These are phyloP conservation scores for Penicillium pulvis DNA, from an alignment of 495 filamentous ascomycete species.

Conservation along the genomic window DNA sequence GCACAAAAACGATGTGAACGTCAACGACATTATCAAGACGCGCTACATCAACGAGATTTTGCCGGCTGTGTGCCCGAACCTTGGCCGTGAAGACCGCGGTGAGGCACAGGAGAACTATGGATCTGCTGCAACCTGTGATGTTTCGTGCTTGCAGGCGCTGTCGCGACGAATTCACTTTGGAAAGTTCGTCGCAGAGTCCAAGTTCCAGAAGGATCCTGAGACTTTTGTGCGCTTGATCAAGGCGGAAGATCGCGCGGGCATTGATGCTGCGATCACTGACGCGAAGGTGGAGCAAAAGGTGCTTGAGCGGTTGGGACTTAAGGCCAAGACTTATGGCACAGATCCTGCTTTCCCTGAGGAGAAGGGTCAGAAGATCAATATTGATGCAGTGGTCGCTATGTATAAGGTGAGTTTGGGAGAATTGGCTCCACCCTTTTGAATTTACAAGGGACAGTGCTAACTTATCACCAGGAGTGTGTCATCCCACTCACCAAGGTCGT, in stretches of 20 bases:
- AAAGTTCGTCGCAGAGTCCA: slow-evolving; percentile 98
- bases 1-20: slow-evolving; percentile 89
- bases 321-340: slow-evolving; percentile 93
- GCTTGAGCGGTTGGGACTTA: slow-evolving; percentile 80
- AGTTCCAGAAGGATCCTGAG: slow-evolving; percentile 85
- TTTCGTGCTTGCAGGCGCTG: slow-evolving; percentile 85
- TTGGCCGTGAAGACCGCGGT: slow-evolving; percentile 73
- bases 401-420: slow-evolving; percentile 64
- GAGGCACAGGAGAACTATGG: slow-evolving; percentile 95
- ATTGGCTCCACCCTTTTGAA: neutral
- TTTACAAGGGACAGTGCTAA: slow-evolving; percentile 7
- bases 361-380: slow-evolving; percentile 75
- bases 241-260: slow-evolving; percentile 72
- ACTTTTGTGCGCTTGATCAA: slow-evolving; percentile 78
- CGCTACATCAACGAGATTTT: slow-evolving; percentile 83
- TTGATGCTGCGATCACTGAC: slow-evolving; percentile 91
- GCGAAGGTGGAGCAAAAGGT: slow-evolving; percentile 88
- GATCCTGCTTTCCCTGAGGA: slow-evolving; percentile 72
- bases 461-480: slow-evolving; percentile 70
- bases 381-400: slow-evolving; percentile 90
- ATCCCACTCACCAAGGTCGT: slow-evolving; percentile 97
- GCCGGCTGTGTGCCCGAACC: slow-evolving; percentile 74
- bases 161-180: slow-evolving; percentile 95
- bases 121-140: slow-evolving; percentile 87
- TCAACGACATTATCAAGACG: slow-evolving; percentile 83